phyloP scores from a whole-genome alignment of 441 rosid genomes.

The Francoa sonchifolia region DNA sequence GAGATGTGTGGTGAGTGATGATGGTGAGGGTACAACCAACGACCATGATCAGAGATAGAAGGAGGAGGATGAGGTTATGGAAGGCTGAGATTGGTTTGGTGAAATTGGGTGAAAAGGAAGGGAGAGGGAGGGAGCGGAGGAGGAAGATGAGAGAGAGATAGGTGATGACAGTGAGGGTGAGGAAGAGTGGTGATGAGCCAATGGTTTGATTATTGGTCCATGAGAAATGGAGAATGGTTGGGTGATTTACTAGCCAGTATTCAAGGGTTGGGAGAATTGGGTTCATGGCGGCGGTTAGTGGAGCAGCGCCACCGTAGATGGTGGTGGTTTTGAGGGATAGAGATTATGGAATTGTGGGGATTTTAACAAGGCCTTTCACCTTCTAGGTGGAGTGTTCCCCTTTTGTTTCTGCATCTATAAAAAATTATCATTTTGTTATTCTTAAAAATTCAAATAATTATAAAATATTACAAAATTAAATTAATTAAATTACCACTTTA shows the following conservation, averaged over 20 bases:
- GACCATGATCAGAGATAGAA: conserved; percentile 44
- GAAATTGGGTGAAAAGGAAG: conserved; percentile 22
- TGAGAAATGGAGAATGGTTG: conserved; percentile 41
- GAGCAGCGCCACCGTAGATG: not conserved
- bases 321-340: not conserved
- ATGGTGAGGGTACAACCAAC: conserved; percentile 44
- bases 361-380: too few species aligned
- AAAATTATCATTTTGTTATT: too few species aligned
- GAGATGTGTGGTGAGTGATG: conserved; percentile 16
- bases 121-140: conserved; percentile 16
- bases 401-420: too few species aligned
- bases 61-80: conserved; percentile 39
- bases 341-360: not conserved
- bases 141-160: conserved; percentile 46
- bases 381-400: too few species aligned
- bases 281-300: not conserved
- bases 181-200: conserved; percentile 55
- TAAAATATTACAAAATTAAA: too few species aligned
- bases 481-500: too few species aligned
- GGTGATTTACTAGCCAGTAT: conserved; percentile 55
- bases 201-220: conserved; percentile 49
- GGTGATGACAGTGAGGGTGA: conserved; percentile 24
- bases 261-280: conserved; percentile 15
- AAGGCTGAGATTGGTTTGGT: conserved; percentile 46
- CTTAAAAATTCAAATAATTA: too few species aligned